Evolutionary conservation across 2,329 filamentous ascomycete species (phyloP).

Genomic region (Byssothecium circinans): DNA sequence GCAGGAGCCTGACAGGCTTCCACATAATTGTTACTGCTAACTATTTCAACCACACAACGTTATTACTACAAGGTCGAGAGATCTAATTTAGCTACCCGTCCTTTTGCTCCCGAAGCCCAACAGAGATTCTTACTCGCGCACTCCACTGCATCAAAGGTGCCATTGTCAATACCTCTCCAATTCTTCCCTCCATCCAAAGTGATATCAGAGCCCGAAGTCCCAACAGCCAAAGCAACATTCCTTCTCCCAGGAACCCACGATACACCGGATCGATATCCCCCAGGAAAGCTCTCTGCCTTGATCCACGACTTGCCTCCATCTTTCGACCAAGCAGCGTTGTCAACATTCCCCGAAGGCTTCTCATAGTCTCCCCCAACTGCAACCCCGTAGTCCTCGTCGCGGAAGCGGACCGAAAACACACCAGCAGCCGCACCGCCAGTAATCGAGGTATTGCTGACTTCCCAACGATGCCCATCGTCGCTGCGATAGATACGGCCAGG

Average conservation of each 20-base stretch:
- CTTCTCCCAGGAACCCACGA: conserved; percentile 25
- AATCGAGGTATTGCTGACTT: conserved; percentile 23
- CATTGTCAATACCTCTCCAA: conserved; percentile 29
- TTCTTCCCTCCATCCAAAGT: conserved; percentile 29
- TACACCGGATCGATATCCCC: conserved; percentile 29
- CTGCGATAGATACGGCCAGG: conserved; percentile 28
- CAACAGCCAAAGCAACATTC: conserved; percentile 25
- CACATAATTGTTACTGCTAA: no score
- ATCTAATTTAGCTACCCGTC: conserved; percentile 22
- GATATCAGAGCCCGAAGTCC: conserved; percentile 31
- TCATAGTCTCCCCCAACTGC: conserved; percentile 32
- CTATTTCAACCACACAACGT: no score
- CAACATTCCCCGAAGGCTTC: conserved; percentile 20
- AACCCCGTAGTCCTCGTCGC: conserved; percentile 24
- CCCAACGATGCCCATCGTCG: conserved; percentile 18
- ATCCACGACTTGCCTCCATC: conserved; percentile 28
- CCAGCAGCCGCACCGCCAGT: conserved; percentile 29
- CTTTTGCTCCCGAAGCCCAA: conserved; percentile 31
- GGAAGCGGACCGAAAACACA: conserved; percentile 33
- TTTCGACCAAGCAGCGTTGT: conserved; percentile 27
- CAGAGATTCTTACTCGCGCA: conserved; percentile 21
- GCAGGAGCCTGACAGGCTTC: no score
- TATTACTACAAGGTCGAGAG: background rate
- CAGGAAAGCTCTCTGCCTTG: conserved; percentile 23
- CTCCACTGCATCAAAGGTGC: conserved; percentile 32